These are phyloP conservation scores for Cladophialophora bantiana DNA, from an alignment of 2,329 filamentous ascomycete species.

Conservation along the genomic window DNA sequence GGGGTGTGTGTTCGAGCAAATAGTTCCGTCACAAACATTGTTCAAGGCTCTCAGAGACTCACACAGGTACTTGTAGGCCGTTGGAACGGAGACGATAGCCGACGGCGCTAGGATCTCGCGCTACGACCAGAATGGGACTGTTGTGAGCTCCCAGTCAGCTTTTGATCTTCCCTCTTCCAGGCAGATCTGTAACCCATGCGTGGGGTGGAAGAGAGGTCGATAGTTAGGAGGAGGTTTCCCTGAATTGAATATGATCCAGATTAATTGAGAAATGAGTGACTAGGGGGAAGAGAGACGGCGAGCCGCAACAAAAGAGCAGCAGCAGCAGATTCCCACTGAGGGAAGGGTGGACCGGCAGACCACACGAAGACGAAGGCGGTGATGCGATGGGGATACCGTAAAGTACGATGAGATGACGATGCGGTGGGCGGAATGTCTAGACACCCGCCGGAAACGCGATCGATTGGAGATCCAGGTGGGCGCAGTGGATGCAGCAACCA, in stretches of 20 bases:
- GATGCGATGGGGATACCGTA: no score
- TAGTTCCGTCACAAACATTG: no score
- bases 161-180: background rate
- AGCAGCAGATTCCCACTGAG: no score
- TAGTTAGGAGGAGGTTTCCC: background rate
- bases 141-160: slow-evolving; percentile 6
- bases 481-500: background rate
- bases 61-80: background rate
- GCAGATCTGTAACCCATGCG: background rate
- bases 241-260: background rate
- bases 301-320: background rate
- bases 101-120: slow-evolving; percentile 32
- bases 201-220: background rate
- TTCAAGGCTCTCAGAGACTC: no score
- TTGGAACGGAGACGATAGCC: slow-evolving; percentile 21
- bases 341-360: no score
- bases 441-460: background rate
- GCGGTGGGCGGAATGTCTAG: background rate
- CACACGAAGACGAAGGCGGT: no score
- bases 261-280: background rate
- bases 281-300: background rate
- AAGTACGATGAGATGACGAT: background rate
- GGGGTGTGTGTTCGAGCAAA: background rate
- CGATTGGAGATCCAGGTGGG: background rate
- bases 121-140: slow-evolving; percentile 16